Evolutionary conservation across 805 yeast genomes (phyloP).

Genomic region (Barnettozyma wickerhamii): DNA sequence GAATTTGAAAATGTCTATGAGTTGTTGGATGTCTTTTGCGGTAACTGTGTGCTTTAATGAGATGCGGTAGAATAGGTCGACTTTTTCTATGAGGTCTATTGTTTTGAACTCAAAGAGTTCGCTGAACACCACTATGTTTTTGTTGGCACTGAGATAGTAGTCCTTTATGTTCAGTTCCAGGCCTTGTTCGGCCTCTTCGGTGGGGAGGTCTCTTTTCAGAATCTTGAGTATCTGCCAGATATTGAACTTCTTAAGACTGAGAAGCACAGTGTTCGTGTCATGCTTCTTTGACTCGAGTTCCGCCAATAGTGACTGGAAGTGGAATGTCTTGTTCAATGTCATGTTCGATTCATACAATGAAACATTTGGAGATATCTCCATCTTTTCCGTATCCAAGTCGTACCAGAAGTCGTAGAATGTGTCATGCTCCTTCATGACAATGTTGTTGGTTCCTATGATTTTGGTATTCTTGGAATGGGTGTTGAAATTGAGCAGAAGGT

Average conservation of each 20-base stretch:
- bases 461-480: conserved; percentile 25
- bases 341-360: conserved; percentile 11
- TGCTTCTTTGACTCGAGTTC: conserved; percentile 20
- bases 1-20: conserved; percentile 1
- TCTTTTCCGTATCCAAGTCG: conserved; percentile 51
- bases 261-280: conserved; percentile 24
- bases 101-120: conserved; percentile 30
- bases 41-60: not conserved
- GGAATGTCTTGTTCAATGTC: conserved; percentile 19
- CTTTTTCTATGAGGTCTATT: conserved; percentile 18
- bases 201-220: conserved; percentile 13
- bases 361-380: conserved; percentile 6
- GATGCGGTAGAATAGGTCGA: conserved; percentile 13
- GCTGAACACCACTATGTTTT: conserved; percentile 29
- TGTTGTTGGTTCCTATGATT: conserved; percentile 66
- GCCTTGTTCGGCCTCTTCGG: conserved; percentile 4
- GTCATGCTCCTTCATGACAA: conserved; percentile 51
- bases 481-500: conserved; percentile 31
- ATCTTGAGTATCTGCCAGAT: conserved; percentile 30
- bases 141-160: conserved; percentile 27
- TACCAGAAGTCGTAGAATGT: conserved; percentile 58
- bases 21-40: not conserved
- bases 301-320: conserved; percentile 17
- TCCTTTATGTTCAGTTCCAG: conserved; percentile 26
- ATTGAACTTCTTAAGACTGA: conserved; percentile 28